Percentiles rank a stretch among this genome's conserved stretches.
Evolutionary conservation across 2,329 filamentous ascomycete species (phyloP).

Genomic region (Beauveria sp.): DNA sequence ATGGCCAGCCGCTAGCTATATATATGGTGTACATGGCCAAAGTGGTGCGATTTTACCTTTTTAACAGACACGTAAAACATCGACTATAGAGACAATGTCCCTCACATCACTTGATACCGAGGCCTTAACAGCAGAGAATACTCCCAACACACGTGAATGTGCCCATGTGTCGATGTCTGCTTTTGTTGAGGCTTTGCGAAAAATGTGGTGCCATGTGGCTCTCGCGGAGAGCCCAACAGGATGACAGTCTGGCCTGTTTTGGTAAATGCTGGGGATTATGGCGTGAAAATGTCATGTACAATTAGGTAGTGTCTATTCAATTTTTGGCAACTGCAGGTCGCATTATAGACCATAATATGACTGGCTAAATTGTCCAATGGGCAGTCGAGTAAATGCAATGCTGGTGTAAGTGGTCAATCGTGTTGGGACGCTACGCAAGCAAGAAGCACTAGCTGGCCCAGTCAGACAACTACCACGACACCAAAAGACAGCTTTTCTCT

Average conservation of each 20-base stretch:
- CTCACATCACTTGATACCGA: background rate
- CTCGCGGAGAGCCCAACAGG: conserved; percentile 54
- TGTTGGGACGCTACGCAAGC: background rate
- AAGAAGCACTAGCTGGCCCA: background rate
- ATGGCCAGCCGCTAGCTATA: background rate
- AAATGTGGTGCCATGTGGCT: background rate
- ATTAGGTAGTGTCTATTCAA: background rate
- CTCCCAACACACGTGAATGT: conserved; percentile 1
- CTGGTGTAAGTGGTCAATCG: background rate
- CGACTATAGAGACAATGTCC: background rate
- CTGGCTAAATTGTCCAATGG: background rate
- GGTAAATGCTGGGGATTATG: conserved; percentile 46
- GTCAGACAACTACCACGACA: background rate
- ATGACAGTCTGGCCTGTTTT: conserved; percentile 54
- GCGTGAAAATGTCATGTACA: background rate
- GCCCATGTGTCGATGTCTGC: background rate
- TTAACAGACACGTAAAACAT: background rate
- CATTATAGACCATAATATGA: too few species aligned
- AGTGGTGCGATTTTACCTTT: background rate
- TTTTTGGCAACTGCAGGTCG: too few species aligned
- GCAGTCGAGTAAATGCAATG: background rate
- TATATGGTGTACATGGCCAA: background rate
- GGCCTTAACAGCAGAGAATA: background rate
- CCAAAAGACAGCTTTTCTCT: background rate
- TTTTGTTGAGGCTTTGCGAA: background rate